Evolutionary conservation across 2,329 filamentous ascomycete genomes (phyloP).

Genomic region (Metarhizium rileyi): DNA sequence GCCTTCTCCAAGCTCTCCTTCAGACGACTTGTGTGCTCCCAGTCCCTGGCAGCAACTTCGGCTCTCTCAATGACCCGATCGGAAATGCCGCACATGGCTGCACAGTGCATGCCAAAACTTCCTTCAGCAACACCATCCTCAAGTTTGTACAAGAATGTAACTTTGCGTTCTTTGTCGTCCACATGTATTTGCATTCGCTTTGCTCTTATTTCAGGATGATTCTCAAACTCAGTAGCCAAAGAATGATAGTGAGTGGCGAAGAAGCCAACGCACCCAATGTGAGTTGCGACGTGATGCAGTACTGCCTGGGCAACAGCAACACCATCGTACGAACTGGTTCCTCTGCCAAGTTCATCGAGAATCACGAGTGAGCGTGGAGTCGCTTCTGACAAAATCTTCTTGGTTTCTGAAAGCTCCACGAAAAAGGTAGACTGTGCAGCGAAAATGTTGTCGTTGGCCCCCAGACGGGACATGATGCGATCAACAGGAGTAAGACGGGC

Average conservation of each 20-base stretch:
- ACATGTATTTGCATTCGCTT: constrained; percentile 93
- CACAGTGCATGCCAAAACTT: constrained; percentile 98
- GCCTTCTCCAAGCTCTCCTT: constrained; percentile 81
- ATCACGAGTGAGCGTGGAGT: constrained; percentile 93
- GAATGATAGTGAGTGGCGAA: constrained; percentile 98
- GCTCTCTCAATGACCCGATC: constrained; percentile 73
- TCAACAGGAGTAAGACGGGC: constrained; percentile 85
- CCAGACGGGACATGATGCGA: constrained; percentile 96
- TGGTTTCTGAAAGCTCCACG: constrained; percentile 92
- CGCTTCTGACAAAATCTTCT: constrained; percentile 93
- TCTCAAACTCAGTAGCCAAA: constrained; percentile 79
- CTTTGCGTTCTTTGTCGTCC: constrained; percentile 69
- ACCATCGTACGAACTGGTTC: constrained; percentile 91
- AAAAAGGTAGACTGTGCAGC: constrained; percentile 97
- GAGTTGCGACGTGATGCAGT: constrained; percentile 87
- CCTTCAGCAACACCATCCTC: constrained; percentile 92
- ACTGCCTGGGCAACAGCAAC: constrained; percentile 95
- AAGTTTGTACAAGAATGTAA: constrained; percentile 94
- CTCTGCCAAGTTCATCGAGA: constrained; percentile 88
- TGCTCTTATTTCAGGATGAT: constrained; percentile 77
- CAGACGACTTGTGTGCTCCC: constrained; percentile 88
- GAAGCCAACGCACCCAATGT: constrained; percentile 89
- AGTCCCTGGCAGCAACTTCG: constrained; percentile 79
- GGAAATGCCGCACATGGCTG: constrained; percentile 93
- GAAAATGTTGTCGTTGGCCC: constrained; percentile 98